A percentile compares a stretch with the other conserved stretches of the same genome.
phyloP scores from a whole-genome alignment of 2,329 filamentous ascomycete species.

The Pestalotiopsis sp. region DNA sequence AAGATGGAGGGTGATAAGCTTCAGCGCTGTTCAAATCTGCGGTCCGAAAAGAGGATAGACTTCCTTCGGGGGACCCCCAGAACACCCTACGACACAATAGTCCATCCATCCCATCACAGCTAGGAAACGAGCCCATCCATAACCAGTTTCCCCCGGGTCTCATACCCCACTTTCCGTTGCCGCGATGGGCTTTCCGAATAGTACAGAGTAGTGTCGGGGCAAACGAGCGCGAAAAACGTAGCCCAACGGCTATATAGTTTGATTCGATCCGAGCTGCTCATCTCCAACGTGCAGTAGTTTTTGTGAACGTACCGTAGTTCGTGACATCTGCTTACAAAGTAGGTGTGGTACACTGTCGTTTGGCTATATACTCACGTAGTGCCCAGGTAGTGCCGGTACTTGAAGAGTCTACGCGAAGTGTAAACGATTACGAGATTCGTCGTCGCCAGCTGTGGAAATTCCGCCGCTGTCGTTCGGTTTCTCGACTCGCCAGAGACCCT shows the following conservation, averaged over 20 bases:
- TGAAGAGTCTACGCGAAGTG: too few relatives aligned
- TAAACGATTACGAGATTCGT: too few relatives aligned
- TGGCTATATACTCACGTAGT: background rate
- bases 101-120: background rate
- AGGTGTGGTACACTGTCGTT: background rate
- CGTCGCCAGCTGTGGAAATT: too few relatives aligned
- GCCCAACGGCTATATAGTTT: background rate
- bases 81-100: background rate
- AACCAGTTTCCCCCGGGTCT: background rate
- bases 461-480: too few relatives aligned
- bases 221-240: background rate
- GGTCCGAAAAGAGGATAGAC: background rate
- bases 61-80: background rate
- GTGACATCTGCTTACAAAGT: background rate
- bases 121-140: background rate
- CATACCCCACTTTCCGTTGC: background rate
- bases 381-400: background rate
- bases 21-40: background rate
- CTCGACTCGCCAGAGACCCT: too few relatives aligned
- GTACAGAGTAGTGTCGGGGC: background rate
- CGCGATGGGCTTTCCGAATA: background rate
- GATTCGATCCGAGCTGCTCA: background rate
- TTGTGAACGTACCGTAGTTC: background rate
- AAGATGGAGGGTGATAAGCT: background rate
- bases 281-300: background rate